Percentiles rank a stretch among this genome's conserved stretches.
These are phyloP conservation scores for Colletotrichum destructivum DNA, from an alignment of 2,329 filamentous ascomycete species.

Conservation along the genomic window DNA sequence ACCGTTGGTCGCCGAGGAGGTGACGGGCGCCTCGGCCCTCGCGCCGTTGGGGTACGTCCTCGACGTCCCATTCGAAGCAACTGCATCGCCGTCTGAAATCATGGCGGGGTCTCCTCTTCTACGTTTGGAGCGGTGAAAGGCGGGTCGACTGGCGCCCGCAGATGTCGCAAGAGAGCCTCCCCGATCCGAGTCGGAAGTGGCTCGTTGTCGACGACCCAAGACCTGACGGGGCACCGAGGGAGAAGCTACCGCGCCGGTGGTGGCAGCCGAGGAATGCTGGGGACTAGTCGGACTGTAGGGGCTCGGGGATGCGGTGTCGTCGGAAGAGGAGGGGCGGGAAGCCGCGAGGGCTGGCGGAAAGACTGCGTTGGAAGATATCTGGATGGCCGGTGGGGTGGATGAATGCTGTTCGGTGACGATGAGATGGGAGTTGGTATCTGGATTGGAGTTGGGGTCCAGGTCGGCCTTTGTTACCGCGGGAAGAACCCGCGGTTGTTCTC, in stretches of 20 bases:
- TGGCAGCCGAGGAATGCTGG: conserved; percentile 49
- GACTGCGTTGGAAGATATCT: conserved; percentile 63
- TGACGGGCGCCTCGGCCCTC: conserved; percentile 57
- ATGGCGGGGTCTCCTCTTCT: conserved; percentile 75
- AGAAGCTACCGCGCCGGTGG: conserved; percentile 59
- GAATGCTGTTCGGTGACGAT: conserved; percentile 73
- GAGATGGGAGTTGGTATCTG: conserved; percentile 51
- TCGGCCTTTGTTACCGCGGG: conserved; percentile 57
- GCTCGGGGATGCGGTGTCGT: conserved; percentile 41
- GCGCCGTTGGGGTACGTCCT: conserved; percentile 72
- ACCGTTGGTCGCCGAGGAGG: conserved; percentile 60
- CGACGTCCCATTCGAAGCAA: conserved; percentile 67
- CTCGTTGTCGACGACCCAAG: conserved; percentile 71
- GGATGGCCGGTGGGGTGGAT: conserved; percentile 69
- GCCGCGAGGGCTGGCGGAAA: conserved; percentile 57
- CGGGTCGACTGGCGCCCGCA: conserved; percentile 44
- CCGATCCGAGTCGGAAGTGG: conserved; percentile 56
- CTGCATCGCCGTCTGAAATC: conserved; percentile 71
- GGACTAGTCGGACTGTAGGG: conserved; percentile 40
- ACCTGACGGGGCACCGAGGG: conserved; percentile 55
- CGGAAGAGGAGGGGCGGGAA: conserved; percentile 45
- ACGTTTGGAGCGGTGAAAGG: conserved; percentile 56
- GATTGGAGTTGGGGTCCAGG: conserved; percentile 56
- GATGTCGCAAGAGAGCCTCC: conserved; percentile 46
- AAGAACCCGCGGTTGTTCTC: conserved; percentile 53